Conservation (phyloP, 768 basidiomycete genomes). For the Tricholoma furcatifolium region DNA sequence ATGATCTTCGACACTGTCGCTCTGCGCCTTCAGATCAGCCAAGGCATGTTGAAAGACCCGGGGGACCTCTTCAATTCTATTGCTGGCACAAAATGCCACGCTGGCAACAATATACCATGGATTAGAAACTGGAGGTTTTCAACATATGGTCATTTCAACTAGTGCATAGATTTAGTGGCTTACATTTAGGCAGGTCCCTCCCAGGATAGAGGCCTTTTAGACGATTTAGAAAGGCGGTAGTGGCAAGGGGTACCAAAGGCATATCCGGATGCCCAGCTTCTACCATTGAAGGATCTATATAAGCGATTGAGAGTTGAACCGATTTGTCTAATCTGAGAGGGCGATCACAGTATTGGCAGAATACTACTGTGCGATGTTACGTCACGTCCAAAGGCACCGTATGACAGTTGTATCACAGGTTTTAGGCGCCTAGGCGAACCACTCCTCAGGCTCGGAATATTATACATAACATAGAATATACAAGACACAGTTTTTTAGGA, state of each 20-base stretch:
- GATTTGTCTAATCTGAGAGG: no score
- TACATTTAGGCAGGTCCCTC: constrained; percentile 14
- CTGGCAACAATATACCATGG: constrained; percentile 63
- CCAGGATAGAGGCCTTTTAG: constrained; percentile 47
- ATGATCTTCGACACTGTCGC: constrained; percentile 30
- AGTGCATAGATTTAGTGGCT: not conserved
- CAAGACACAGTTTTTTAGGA: no score
- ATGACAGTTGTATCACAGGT: no score
- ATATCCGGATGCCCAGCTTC: not conserved
- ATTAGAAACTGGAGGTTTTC: constrained; percentile 24
- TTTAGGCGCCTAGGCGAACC: no score
- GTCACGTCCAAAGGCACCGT: no score
- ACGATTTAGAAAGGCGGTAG: constrained; percentile 38
- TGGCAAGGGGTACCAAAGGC: constrained; percentile 29
- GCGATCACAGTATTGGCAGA: no score
- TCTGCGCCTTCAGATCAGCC: constrained; percentile 36
- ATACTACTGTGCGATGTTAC: no score
- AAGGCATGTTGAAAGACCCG: constrained; percentile 51
- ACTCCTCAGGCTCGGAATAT: no score
- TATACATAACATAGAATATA: no score
- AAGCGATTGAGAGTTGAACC: no score
- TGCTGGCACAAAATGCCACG: constrained; percentile 57
- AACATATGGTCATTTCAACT: constrained; percentile 49
- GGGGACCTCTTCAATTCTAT: constrained; percentile 57
- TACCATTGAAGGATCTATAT: not conserved